Base-by-base conservation (phyloP, 2,329 filamentous ascomycete species). In the Trichophyton equinum region DNA sequence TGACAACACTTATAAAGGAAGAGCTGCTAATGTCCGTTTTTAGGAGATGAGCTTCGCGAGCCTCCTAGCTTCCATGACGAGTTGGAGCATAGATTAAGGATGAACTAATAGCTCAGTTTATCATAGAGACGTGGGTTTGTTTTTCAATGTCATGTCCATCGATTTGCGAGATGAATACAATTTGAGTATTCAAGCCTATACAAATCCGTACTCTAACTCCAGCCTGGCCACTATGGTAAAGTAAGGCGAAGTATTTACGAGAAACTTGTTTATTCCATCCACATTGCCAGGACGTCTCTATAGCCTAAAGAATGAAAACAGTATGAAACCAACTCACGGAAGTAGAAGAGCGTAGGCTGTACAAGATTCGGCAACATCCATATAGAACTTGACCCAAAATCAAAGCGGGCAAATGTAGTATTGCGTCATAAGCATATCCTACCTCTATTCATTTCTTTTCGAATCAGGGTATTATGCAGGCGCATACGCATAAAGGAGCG, bases 41-140 rank as follows among this genome's bases (percentile, higher is more conserved):
- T 60, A 81, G 81, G 79, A 63, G 86, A 88, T 67, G 89, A 92
- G 75, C 81, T 84, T 72, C 82, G 85, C 68, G 81, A 83, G 63
- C 78, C 84, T 47, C 83, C 86, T 25, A 84, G 86, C 59, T 85
- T 96, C 76, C 91, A 96, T 69, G 86, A 89, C 61, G 92, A 97
- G 83, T 91, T 96, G 85, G 92, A 96, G 84, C 83, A 84, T 75
- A 89, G 90, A 81, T 79, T 95, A 75, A 88, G 85, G 81, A 95
- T 96, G 84, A 80, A 76, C 61, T 74, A 62, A 73, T 58, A 20
- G 20, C 33, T 46, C 18, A n/a, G 11, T 42, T 58, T 42, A 44
- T 25, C 42, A 15, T 6, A 8, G n/a, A 36, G 18, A 13, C n/a
- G n/a, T 38, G 18, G 30, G n/a, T n/a, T 55, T 38, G 9, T 9